phyloP scores from a whole-genome alignment of 306 rosid species.

The Quercus robur region DNA sequence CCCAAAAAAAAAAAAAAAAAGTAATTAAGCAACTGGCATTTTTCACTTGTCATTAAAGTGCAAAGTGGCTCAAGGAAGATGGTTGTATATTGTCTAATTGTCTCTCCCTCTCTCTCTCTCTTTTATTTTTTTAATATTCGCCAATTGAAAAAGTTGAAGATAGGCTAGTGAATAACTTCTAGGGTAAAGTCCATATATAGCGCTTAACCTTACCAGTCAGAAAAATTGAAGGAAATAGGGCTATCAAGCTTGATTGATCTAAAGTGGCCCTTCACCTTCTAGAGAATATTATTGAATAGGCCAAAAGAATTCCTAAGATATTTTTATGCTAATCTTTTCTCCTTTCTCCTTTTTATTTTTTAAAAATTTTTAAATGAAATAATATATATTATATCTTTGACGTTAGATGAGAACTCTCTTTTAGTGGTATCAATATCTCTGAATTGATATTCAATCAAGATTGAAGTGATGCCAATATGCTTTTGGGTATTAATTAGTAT shows the following conservation, averaged over 20 bases:
- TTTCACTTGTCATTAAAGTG: no score
- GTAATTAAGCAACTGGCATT: no score
- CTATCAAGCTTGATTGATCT: neutral
- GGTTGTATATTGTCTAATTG: no score
- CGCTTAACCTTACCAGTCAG: no score
- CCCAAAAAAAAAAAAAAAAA: neutral
- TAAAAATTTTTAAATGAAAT: neutral
- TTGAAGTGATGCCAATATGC: neutral
- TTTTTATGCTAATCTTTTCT: no score
- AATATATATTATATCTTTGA: neutral
- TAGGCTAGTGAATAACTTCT: no score
- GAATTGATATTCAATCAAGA: neutral
- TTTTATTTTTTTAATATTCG: neutral
- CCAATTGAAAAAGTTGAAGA: neutral
- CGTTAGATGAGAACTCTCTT: neutral
- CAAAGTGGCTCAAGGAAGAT: no score
- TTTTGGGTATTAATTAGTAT: neutral
- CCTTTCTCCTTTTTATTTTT: neutral
- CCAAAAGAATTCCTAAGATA: neutral
- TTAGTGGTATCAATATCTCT: neutral
- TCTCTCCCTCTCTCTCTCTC: no score
- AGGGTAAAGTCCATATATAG: no score
- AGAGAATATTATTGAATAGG: neutral
- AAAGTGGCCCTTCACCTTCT: neutral
- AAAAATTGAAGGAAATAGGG: no score